phyloP scores from a whole-genome alignment of 2,329 filamentous ascomycete genomes.

The Diaporthe amygdali region DNA sequence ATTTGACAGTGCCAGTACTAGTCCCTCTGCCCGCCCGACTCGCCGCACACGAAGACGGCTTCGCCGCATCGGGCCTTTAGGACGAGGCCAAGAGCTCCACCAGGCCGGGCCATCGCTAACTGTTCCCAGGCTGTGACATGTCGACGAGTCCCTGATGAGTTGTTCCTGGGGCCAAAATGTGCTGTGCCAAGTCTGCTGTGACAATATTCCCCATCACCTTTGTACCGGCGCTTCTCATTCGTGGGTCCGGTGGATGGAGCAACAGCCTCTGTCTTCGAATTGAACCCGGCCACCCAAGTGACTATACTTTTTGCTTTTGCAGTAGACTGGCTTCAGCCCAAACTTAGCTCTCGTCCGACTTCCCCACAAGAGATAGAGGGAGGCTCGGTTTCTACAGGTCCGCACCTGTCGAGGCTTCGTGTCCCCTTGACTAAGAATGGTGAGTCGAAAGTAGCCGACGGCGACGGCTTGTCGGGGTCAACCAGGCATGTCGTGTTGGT shows the following conservation, averaged over 20 bases:
- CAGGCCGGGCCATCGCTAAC: neutral
- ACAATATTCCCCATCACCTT: neutral
- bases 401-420: neutral
- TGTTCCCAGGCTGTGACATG: neutral
- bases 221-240: neutral
- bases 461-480: neutral
- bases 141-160: neutral
- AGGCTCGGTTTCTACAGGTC: neutral
- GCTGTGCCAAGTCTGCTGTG: neutral
- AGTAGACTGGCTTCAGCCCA: neutral
- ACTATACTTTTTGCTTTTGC: neutral
- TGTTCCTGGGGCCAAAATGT: neutral
- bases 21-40: no score
- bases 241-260: neutral
- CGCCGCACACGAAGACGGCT: neutral
- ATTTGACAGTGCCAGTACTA: neutral
- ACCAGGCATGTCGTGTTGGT: neutral
- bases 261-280: neutral
- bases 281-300: neutral
- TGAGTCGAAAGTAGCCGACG: neutral
- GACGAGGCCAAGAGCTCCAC: neutral
- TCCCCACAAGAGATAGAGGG: neutral
- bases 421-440: neutral
- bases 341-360: neutral
- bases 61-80: neutral